These are phyloP conservation scores for Mucor sp. DNA, from an alignment of 371 early-diverging fungal genomes.

Conservation along the genomic window DNA sequence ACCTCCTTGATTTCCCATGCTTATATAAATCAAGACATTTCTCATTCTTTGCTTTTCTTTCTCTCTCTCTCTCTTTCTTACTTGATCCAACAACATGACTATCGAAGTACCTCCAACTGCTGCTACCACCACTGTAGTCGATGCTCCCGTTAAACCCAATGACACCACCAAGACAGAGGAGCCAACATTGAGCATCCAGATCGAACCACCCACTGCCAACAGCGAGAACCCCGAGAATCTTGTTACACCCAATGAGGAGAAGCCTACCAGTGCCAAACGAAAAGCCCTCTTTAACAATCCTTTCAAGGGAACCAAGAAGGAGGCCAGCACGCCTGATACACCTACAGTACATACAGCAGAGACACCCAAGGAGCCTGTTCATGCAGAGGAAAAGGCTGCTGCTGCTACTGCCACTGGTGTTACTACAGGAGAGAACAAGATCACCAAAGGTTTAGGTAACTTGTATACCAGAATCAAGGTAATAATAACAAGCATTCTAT, in stretches of 20 bases:
- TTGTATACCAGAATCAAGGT: constrained; percentile 6
- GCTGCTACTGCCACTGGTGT: background rate
- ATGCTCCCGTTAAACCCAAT: background rate
- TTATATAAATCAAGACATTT: background rate
- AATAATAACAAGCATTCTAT: background rate
- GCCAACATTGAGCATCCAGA: constrained; percentile 9
- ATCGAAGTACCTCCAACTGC: constrained; percentile 10
- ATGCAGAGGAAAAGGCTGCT: background rate
- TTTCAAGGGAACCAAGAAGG: background rate
- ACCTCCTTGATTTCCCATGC: background rate
- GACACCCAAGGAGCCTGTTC: background rate
- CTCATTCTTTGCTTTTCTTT: background rate
- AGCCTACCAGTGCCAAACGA: background rate
- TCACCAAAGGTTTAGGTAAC: constrained; percentile 15
- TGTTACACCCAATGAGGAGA: constrained; percentile 8
- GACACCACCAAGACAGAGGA: background rate
- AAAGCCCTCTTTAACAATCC: constrained; percentile 1
- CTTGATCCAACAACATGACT: background rate
- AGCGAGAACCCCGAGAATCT: background rate
- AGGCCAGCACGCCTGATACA: background rate
- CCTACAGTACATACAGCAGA: background rate
- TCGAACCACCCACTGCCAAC: constrained; percentile 3
- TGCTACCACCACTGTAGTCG: background rate
- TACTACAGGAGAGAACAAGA: constrained; percentile 8
- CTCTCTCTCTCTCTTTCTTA: background rate